A percentile compares a stretch with the other conserved stretches of the same genome.
These are phyloP conservation scores for Metschnikowia shivogae DNA, from an alignment of 805 yeast species.

Conservation along the genomic window DNA sequence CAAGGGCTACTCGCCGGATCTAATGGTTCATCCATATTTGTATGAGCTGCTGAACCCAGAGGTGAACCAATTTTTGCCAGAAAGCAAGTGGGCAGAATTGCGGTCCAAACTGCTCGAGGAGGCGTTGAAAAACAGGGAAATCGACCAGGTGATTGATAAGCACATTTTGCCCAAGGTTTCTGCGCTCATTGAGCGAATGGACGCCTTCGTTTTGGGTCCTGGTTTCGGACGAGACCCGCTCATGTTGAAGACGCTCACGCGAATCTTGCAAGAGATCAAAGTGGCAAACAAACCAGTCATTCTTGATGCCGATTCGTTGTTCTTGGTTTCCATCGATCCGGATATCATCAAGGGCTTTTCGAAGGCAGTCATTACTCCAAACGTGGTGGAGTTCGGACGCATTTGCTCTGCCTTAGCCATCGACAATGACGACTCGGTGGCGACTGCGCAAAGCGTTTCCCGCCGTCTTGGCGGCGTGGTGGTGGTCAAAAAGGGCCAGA, in stretches of 20 bases:
- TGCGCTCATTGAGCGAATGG: slow-evolving; percentile 56
- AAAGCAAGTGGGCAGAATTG: slow-evolving; percentile 18
- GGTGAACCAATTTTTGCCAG: slow-evolving; percentile 17
- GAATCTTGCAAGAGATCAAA: slow-evolving; percentile 54
- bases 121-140: slow-evolving; percentile 19
- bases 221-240: slow-evolving; percentile 82
- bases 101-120: slow-evolving; percentile 19
- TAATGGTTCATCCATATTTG: slow-evolving; percentile 94
- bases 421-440: slow-evolving; percentile 21
- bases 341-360: slow-evolving; percentile 49
- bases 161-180: slow-evolving; percentile 54
- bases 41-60: slow-evolving; percentile 42
- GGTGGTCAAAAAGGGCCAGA: slow-evolving; percentile 68
- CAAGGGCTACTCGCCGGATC: slow-evolving; percentile 83
- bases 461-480: slow-evolving; percentile 50
- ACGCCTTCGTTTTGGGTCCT: slow-evolving; percentile 86
- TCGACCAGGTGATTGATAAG: slow-evolving; percentile 34
- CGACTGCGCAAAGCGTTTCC: slow-evolving; percentile 43
- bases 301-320: slow-evolving; percentile 88
- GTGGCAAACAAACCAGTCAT: slow-evolving; percentile 63
- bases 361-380: slow-evolving; percentile 80
- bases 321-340: slow-evolving; percentile 56
- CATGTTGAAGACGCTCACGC: slow-evolving; percentile 59
- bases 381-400: slow-evolving; percentile 77
- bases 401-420: slow-evolving; percentile 49